Evolutionary conservation across 441 rosid species (phyloP), one percentile per base, ranked within the genome.

Genomic region (Gossypium trilobum): DNA sequence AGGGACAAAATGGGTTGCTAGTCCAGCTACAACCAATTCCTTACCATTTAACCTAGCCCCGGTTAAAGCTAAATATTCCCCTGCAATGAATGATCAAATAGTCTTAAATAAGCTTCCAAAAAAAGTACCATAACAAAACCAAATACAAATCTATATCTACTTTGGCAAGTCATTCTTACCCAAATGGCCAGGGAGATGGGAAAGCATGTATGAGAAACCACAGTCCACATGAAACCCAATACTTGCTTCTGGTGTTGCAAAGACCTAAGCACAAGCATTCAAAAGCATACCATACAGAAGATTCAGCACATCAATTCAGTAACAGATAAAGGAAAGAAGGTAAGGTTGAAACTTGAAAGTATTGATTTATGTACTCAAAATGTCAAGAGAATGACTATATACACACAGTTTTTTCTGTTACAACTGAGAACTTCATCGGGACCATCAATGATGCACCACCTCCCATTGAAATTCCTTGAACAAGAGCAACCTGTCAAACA

Each of bases 141-240:
- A 54, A 54, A 33, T 39, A 61, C 42, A 70, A 52, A 54, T 20
- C 67, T 44, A 73, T 7, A 5, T 61, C 20, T 70, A 55, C 73
- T 75, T 79, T n/a, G 42, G 20, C 9, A 39, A 50, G 25, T 72
- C 68, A 65, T 9, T 68, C 84, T 85, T 82, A 93, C 98, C 98
- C 78, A 93, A 72, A 80, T 82, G 77, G 20, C 95, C 91, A 63
- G 93, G 97, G 66, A 93, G 96, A 78, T 71, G 97, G 20, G 97
- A 90, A 79, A 81, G 96, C 0, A 89, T 78, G 87, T 87, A 91
- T 0, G 98, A 93, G 83, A 93, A 91, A 33, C 97, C 77, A 31
- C 98, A 93, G 75, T 93, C 98, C 72, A 94, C 88, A 73, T 93
- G 98, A 79, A 91, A 91, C 46, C 98, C 98, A 9, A 91, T 86